A percentile compares a stretch with the other conserved stretches of the same genome.
Evolutionary conservation across 495 filamentous ascomycete genomes (phyloP).

Genomic region (Chaetomium tenue): DNA sequence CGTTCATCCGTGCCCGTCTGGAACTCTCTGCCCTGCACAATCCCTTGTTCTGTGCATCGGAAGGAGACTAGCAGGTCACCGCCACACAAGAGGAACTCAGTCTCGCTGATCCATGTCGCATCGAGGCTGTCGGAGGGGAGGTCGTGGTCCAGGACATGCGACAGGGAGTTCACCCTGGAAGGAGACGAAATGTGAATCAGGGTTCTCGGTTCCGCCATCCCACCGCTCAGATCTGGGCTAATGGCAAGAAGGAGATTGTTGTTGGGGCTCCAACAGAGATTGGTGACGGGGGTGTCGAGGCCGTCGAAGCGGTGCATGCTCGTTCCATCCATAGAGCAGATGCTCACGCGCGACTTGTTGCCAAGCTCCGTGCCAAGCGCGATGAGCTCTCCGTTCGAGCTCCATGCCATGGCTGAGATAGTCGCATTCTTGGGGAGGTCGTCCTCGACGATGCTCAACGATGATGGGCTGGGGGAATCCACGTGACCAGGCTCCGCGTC

Average conservation of each 20-base stretch:
- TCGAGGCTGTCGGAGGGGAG: conserved; percentile 51
- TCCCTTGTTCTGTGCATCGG: conserved; percentile 39
- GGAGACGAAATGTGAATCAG: conserved; percentile 54
- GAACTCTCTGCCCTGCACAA: conserved; percentile 41
- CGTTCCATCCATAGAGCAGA: conserved; percentile 64
- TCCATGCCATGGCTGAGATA: conserved; percentile 70
- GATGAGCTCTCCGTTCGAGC: conserved; percentile 60
- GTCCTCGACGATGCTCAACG: conserved; percentile 45
- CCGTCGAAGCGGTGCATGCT: conserved; percentile 46
- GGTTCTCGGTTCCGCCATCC: conserved; percentile 42
- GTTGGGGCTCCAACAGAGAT: conserved; percentile 60
- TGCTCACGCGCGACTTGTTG: conserved; percentile 61
- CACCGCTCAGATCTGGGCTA: conserved; percentile 41
- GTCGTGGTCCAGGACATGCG: conserved; percentile 46
- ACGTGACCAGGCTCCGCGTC: conserved; percentile 49
- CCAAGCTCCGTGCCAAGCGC: conserved; percentile 67
- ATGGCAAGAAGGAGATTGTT: conserved; percentile 55
- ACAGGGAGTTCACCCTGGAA: conserved; percentile 37
- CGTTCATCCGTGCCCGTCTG: conserved; percentile 44
- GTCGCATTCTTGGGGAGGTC: conserved; percentile 46
- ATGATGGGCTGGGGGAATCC: conserved; percentile 40
- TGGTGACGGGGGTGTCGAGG: conserved; percentile 54
- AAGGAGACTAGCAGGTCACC: conserved; percentile 49
- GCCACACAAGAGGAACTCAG: conserved; percentile 60
- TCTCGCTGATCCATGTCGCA: conserved; percentile 59